Evolutionary conservation across 495 filamentous ascomycete species (phyloP), one percentile per base, ranked within the genome.

Genomic region (Xylaria flabelliformis): DNA sequence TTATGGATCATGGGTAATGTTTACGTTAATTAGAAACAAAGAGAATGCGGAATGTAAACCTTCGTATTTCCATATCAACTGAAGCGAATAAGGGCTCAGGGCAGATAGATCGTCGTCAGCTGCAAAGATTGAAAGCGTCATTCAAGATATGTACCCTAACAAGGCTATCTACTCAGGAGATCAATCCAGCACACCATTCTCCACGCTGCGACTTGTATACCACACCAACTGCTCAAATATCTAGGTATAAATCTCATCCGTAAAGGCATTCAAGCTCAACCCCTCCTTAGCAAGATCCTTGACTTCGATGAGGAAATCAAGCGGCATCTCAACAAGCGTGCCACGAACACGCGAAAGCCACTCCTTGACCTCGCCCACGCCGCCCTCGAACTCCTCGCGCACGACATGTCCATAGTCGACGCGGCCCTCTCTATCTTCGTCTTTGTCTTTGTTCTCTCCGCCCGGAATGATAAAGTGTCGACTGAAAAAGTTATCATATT

Each of bases 251-350:
- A 97, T 82, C 73, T 91, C 91, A 80, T 94, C 90, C 24, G 94
- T 97, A 75, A 97, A 83, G 10, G 87, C 88, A 84, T 97, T 96
- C 82, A 97, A 80, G 55, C 87, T 86, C 77, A 97, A 67, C 4
- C 95, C 95, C 73, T 94, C 89, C 85, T 95, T 90, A 5, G 95
- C 95, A 78, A 98, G 88, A 82, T 97, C 94, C 80, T 93, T 89
- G 50, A 88, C 87, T 34, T 94, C 92, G 75, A 90, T 90, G 79
- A 98, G 81, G 81, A 98, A 98, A 73, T 92, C 85, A 75, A 98
- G 83, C 64, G 95, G 94, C 95, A 97, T 97, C 85, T 97, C 92
- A 29, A 97, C 94, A 55, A 97, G 77, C 17, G 88, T 93, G 0
- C 95, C 95, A 74, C 90, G 90, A 17, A 97, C 86, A 64, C 87